Evolutionary conservation across 768 basidiomycete species (phyloP).

Genomic region (Paxillus rubicundulus): DNA sequence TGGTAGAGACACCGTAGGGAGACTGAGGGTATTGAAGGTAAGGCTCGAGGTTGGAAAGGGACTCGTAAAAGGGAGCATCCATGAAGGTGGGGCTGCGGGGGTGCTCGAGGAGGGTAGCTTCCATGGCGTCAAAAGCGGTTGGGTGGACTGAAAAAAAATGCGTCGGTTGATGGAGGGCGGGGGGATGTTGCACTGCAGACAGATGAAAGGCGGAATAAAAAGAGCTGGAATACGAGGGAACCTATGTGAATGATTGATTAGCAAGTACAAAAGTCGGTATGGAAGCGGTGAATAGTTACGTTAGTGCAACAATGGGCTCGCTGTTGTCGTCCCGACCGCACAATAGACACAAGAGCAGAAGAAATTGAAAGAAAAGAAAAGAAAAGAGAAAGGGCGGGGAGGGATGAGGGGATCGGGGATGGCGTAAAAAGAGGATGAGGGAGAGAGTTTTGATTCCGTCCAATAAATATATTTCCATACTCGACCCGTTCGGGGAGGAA

Average conservation of each 20-base stretch:
- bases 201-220: conserved; percentile 34
- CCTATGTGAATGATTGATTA: conserved; percentile 3
- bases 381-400: conserved; percentile 40
- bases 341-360: conserved; percentile 33
- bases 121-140: conserved; percentile 35
- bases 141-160: conserved; percentile 7
- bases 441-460: conserved; percentile 29
- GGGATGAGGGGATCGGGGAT: conserved; percentile 29
- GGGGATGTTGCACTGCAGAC: conserved; percentile 47
- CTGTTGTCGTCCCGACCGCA: conserved; percentile 32
- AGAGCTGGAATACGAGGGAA: conserved; percentile 34
- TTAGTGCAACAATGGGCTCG: conserved; percentile 31
- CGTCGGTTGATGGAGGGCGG: conserved; percentile 14
- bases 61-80: conserved; percentile 48
- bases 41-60: conserved; percentile 42
- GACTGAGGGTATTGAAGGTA: conserved; percentile 74
- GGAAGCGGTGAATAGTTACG: conserved; percentile 24
- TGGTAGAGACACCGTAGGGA: conserved; percentile 55
- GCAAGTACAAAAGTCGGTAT: background rate
- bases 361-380: conserved; percentile 17
- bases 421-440: conserved; percentile 26
- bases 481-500: background rate
- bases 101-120: conserved; percentile 51
- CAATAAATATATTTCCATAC: conserved; percentile 34
- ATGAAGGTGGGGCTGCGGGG: conserved; percentile 50